Evolutionary conservation across 2,329 filamentous ascomycete species (phyloP).

Genomic region (Talaromyces amestolkiae): DNA sequence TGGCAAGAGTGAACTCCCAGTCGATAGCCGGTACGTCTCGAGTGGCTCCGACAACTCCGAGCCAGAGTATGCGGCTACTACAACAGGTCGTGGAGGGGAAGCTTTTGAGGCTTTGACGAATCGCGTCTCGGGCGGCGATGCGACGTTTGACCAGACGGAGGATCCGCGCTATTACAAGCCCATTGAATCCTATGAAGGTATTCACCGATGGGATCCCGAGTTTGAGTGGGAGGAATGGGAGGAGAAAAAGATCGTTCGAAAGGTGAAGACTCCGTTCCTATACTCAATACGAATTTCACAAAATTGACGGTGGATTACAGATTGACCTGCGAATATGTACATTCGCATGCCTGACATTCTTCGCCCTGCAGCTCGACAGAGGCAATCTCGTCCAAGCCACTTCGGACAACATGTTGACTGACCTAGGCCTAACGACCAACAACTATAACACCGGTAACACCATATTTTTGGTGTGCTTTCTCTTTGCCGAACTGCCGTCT

Average conservation of each 20-base stretch:
- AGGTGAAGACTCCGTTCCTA: constrained; percentile 26
- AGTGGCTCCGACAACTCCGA: constrained; percentile 8
- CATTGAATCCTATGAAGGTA: constrained; percentile 46
- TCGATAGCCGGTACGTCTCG: neutral
- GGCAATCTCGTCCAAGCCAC: constrained; percentile 62
- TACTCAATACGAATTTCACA: too few species aligned
- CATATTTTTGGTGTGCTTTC: constrained; percentile 37
- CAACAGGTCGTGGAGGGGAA: constrained; percentile 9
- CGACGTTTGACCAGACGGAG: constrained; percentile 37
- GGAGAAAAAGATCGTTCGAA: constrained; percentile 41
- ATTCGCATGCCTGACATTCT: constrained; percentile 59
- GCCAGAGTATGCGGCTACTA: constrained; percentile 7
- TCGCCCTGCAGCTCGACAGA: constrained; percentile 62
- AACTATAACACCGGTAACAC: constrained; percentile 47
- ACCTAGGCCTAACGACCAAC: constrained; percentile 49
- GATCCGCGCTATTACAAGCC: constrained; percentile 40
- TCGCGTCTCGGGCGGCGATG: constrained; percentile 22
- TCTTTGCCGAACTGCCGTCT: constrained; percentile 53
- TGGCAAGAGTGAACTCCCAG: constrained; percentile 3
- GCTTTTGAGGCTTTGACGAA: constrained; percentile 9
- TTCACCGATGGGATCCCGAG: constrained; percentile 49
- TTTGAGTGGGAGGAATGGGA: constrained; percentile 47
- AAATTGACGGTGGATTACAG: constrained; percentile 18
- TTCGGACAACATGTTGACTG: constrained; percentile 59
- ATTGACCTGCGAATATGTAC: constrained; percentile 45